phyloP scores from a whole-genome alignment of 805 yeast genomes.

The Yamadazyma ubonensis region DNA sequence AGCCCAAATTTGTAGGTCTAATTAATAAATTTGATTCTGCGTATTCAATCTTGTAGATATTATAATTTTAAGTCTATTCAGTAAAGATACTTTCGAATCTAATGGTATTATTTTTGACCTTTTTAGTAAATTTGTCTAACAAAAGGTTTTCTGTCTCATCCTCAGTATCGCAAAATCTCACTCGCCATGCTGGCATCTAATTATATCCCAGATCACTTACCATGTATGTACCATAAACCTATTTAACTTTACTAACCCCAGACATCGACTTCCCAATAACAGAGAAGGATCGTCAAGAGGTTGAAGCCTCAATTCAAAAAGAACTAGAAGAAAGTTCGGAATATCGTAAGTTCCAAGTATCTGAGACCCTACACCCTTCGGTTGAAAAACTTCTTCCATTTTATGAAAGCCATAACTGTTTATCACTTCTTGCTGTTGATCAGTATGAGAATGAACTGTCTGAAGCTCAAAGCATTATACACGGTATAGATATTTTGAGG shows the following conservation, averaged over 20 bases:
- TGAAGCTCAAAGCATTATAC: slow-evolving; percentile 11
- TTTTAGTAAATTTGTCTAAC: too few species aligned
- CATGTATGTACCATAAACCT: slow-evolving; percentile 32
- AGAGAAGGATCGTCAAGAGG: slow-evolving; percentile 33
- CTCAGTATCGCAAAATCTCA: background rate
- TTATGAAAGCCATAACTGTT: slow-evolving; percentile 8
- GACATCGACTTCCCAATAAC: slow-evolving; percentile 35
- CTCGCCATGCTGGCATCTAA: slow-evolving; percentile 12
- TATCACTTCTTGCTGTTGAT: slow-evolving; percentile 19
- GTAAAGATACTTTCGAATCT: too few species aligned
- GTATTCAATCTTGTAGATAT: background rate
- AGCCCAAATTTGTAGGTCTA: background rate
- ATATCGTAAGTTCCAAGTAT: background rate
- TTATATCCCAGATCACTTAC: slow-evolving; percentile 37
- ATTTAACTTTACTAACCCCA: slow-evolving; percentile 6
- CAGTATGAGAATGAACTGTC: slow-evolving; percentile 31
- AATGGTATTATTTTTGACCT: too few species aligned
- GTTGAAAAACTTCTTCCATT: slow-evolving; percentile 22
- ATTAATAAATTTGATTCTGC: too few species aligned
- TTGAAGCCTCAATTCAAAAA: slow-evolving; percentile 31
- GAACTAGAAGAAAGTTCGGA: slow-evolving; percentile 1
- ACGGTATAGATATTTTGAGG: slow-evolving; percentile 29
- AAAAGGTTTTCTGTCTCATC: too few species aligned
- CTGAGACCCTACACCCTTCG: slow-evolving; percentile 20
- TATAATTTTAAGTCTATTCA: background rate